Evolutionary conservation across 2,329 filamentous ascomycete species (phyloP).

Genomic region (Cercospora sojina): DNA sequence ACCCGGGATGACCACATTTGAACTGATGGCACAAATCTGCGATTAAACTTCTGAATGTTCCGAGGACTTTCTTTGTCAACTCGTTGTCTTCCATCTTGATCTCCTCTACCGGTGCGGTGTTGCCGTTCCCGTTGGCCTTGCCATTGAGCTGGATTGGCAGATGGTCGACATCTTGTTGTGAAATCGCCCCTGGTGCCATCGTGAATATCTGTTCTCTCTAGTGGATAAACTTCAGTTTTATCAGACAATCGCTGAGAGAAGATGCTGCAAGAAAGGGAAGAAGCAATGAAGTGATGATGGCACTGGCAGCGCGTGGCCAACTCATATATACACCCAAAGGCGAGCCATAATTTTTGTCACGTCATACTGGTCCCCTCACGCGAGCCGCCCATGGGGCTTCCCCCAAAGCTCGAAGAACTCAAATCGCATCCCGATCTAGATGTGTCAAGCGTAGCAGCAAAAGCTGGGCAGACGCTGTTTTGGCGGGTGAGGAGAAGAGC

Average conservation of each 20-base stretch:
- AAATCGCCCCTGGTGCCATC: slow-evolving; percentile 33
- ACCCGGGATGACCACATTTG: slow-evolving; percentile 68
- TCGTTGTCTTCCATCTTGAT: slow-evolving; percentile 33
- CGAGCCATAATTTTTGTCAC: slow-evolving; percentile 24
- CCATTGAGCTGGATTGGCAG: slow-evolving; percentile 31
- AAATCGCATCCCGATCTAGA: slow-evolving; percentile 22
- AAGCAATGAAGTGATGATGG: slow-evolving; percentile 7
- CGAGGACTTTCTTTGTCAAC: slow-evolving; percentile 52
- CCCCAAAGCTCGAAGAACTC: slow-evolving; percentile 19
- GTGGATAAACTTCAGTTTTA: background rate
- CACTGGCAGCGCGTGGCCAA: background rate
- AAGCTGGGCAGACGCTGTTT: slow-evolving; percentile 2
- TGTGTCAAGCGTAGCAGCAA: background rate
- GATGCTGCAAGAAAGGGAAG: slow-evolving; percentile 2
- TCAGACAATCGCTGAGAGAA: background rate
- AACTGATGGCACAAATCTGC: slow-evolving; percentile 70
- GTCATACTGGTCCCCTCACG: slow-evolving; percentile 19
- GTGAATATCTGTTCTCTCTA: slow-evolving; percentile 3
- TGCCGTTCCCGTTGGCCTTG: slow-evolving; percentile 23
- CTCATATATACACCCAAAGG: slow-evolving; percentile 3
- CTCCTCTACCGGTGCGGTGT: slow-evolving; percentile 21
- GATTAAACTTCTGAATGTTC: slow-evolving; percentile 62
- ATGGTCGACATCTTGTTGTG: slow-evolving; percentile 30
- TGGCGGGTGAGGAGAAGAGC: slow-evolving; percentile 7
- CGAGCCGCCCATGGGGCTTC: slow-evolving; percentile 1